Conservation (phyloP, 2,329 filamentous ascomycete genomes). For the Neoscytalidium dimidiatum region DNA sequence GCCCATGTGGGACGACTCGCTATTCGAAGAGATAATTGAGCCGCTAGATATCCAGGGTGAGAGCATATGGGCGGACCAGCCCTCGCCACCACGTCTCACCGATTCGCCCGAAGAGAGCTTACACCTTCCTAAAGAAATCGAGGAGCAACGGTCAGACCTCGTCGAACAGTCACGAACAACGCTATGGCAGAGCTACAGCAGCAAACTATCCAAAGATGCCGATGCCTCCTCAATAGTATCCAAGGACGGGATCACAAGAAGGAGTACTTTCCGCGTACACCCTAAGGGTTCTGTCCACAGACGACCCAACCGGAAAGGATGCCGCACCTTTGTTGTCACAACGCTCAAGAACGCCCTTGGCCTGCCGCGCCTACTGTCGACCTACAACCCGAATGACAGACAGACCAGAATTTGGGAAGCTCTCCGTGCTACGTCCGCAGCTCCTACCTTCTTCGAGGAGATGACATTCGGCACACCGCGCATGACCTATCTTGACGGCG, state of each 20-base stretch:
- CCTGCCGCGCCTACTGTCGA: conserved; percentile 37
- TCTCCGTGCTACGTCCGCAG: conserved; percentile 33
- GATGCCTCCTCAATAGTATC: conserved; percentile 17
- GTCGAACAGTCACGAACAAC: neutral
- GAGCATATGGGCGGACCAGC: conserved; percentile 38
- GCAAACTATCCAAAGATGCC: neutral
- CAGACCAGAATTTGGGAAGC: conserved; percentile 35
- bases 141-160: neutral
- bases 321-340: conserved; percentile 41
- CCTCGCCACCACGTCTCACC: conserved; percentile 26
- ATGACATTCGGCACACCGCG: conserved; percentile 30
- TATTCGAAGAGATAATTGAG: conserved; percentile 37
- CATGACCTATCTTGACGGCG: conserved; percentile 25
- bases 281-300: conserved; percentile 35
- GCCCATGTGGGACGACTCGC: conserved; percentile 42
- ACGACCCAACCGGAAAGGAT: conserved; percentile 35
- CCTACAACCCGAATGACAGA: conserved; percentile 42
- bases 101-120: conserved; percentile 28
- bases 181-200: conserved; percentile 14
- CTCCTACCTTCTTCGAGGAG: conserved; percentile 32
- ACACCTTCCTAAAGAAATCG: neutral
- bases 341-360: conserved; percentile 41
- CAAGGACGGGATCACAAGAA: conserved; percentile 10
- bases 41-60: conserved; percentile 29
- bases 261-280: conserved; percentile 34